Evolutionary conservation across 1,139 yeast genomes (phyloP).

Genomic region (Taphrina communis): DNA sequence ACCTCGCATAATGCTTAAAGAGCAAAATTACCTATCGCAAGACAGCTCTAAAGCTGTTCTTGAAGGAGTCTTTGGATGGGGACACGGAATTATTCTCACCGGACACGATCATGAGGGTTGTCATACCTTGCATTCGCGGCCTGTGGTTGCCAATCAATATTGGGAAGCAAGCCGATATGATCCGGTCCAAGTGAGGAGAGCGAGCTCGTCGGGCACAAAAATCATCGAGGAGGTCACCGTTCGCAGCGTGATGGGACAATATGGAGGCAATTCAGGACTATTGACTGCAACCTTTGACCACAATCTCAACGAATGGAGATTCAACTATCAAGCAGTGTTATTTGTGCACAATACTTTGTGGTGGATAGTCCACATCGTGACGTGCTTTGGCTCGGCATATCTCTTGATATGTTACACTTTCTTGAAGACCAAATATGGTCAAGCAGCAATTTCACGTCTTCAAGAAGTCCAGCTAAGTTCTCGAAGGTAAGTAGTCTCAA

Average conservation of each 20-base stretch:
- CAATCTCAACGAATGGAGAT: conserved; percentile 5
- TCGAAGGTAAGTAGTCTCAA: neutral
- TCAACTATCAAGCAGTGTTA: conserved; percentile 25
- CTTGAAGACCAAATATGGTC: neutral
- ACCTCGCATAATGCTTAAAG: conserved; percentile 62
- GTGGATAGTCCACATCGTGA: conserved; percentile 26
- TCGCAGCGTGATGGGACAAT: conserved; percentile 95
- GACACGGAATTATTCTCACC: conserved; percentile 60
- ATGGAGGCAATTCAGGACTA: conserved; percentile 69
- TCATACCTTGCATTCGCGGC: conserved; percentile 62
- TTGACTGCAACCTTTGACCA: conserved; percentile 18
- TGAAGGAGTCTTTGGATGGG: conserved; percentile 49
- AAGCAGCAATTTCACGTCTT: neutral
- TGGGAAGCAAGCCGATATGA: conserved; percentile 11
- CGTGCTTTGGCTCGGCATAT: neutral
- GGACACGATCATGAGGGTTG: conserved; percentile 99
- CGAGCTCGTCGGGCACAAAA: conserved; percentile 39
- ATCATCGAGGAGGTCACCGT: conserved; percentile 80
- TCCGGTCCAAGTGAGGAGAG: neutral
- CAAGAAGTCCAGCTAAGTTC: neutral
- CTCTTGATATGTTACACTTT: neutral
- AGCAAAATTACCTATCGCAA: conserved; percentile 83
- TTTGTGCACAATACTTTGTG: conserved; percentile 38
- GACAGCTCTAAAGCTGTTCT: conserved; percentile 71
- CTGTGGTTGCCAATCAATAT: conserved; percentile 6